A percentile compares a stretch with the other conserved stretches of the same genome.
phyloP scores from a whole-genome alignment of 768 basidiomycete genomes.

The Amanita rubescens region DNA sequence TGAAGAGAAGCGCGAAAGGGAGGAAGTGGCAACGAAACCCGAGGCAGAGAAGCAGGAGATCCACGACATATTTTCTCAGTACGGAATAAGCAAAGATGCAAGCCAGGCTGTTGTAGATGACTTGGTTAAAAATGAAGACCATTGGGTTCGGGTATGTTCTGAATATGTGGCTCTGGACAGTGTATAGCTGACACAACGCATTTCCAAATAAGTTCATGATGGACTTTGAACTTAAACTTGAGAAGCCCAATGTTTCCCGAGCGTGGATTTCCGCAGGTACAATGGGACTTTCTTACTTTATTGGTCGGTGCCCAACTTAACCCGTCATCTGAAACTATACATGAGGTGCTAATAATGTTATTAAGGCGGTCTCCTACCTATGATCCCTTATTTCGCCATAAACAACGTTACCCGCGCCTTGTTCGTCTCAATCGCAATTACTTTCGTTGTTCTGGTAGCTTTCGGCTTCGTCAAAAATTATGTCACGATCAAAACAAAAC shows the following conservation, averaged over 20 bases:
- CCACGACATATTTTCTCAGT: neutral
- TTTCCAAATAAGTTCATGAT: neutral
- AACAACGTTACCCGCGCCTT: neutral
- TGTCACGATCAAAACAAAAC: neutral
- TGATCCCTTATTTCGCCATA: neutral
- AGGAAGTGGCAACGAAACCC: neutral
- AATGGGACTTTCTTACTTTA: neutral
- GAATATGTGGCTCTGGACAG: no score
- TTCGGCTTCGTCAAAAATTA: conserved; percentile 1
- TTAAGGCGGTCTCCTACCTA: neutral
- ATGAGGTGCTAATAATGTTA: neutral
- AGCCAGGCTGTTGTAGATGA: neutral
- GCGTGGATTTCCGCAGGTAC: conserved; percentile 1
- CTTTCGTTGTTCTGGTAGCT: neutral
- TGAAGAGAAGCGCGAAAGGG: neutral
- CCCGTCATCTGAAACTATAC: no score
- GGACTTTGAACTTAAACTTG: neutral
- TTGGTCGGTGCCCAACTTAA: neutral
- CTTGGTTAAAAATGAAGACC: neutral
- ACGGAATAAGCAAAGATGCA: neutral
- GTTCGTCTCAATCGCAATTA: neutral
- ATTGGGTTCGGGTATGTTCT: neutral
- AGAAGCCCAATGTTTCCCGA: neutral
- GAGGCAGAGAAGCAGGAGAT: neutral
- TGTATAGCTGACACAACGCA: neutral